These are phyloP conservation scores for Heterococcus sp. DNA, from an alignment of 108 stramenopile genomes.

Conservation along the genomic window DNA sequence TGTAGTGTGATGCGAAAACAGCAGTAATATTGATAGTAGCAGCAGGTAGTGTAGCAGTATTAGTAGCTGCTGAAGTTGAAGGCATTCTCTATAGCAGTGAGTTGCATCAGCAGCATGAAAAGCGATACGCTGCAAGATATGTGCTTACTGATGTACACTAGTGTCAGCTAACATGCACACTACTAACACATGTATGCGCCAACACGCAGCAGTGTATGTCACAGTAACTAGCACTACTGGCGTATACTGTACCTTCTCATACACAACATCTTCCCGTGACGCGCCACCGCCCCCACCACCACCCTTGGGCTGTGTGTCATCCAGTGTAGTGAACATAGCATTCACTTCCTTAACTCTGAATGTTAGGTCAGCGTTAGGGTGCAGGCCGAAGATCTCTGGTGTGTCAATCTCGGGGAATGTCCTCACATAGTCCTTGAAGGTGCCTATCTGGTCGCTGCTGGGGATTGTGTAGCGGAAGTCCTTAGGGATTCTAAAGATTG, in stretches of 20 bases:
- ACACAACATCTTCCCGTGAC: conserved; percentile 71
- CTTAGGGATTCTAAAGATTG: conserved; percentile 70
- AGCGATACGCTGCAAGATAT: too few relatives aligned
- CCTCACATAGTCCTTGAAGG: conserved; percentile 71
- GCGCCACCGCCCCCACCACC: conserved; percentile 67
- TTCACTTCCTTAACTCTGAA: conserved; percentile 78
- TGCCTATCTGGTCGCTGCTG: conserved; percentile 61
- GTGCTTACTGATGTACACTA: too few relatives aligned
- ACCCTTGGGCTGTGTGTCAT: conserved; percentile 78
- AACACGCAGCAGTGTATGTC: too few relatives aligned
- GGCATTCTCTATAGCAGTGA: too few relatives aligned
- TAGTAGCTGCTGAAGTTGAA: too few relatives aligned
- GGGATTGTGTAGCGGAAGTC: conserved; percentile 73
- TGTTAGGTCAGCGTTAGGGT: conserved; percentile 87
- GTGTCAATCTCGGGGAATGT: conserved; percentile 78
- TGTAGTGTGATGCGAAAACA: too few relatives aligned
- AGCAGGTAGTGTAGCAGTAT: too few relatives aligned
- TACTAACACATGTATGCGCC: too few relatives aligned
- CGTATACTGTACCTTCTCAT: conserved; percentile 59
- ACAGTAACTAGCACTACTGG: too few relatives aligned
- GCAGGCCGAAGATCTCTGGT: conserved; percentile 85
- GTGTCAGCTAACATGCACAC: too few relatives aligned
- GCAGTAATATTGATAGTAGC: too few relatives aligned
- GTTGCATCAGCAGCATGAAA: too few relatives aligned
- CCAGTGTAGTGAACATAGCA: conserved; percentile 70